These are phyloP conservation scores for Nemania abortiva DNA, from an alignment of 2,329 filamentous ascomycete species.

Conservation along the genomic window DNA sequence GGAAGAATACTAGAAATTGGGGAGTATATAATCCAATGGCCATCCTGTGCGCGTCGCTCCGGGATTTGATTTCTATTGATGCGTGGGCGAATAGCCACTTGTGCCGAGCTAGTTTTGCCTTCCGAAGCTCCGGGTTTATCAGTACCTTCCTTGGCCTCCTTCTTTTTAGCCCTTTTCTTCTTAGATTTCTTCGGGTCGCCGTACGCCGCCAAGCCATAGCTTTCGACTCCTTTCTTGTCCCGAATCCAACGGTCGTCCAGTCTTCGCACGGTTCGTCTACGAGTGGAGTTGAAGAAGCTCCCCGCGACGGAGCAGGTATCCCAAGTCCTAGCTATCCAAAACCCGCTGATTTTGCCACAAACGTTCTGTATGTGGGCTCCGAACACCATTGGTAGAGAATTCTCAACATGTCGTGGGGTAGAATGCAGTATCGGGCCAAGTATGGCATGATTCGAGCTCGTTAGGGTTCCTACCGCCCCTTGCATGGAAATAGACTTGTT, in stretches of 20 bases:
- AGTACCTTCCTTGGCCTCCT: neutral
- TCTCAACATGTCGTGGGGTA: constrained; percentile 14
- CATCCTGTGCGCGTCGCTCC: constrained; percentile 16
- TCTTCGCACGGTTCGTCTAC: constrained; percentile 25
- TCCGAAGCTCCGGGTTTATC: neutral
- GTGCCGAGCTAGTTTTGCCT: constrained; percentile 1
- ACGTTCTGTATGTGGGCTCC: constrained; percentile 1
- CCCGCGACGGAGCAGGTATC: constrained; percentile 21
- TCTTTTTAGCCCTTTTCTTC: constrained; percentile 6
- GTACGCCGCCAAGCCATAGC: constrained; percentile 16
- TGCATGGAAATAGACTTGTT: constrained; percentile 30
- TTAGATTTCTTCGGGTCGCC: neutral
- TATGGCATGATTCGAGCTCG: constrained; percentile 27
- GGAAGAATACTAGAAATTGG: neutral
- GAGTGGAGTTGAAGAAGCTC: constrained; percentile 23
- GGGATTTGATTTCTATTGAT: neutral
- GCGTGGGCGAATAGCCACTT: neutral
- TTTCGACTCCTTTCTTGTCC: constrained; percentile 15
- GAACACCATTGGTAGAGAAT: constrained; percentile 13
- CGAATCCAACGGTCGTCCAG: constrained; percentile 28
- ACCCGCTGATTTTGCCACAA: constrained; percentile 9
- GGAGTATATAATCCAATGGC: constrained; percentile 16
- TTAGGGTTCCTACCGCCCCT: constrained; percentile 21
- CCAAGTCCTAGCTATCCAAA: constrained; percentile 27
- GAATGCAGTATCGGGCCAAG: constrained; percentile 27